Evolutionary conservation across 179 eudicot genomes (phyloP), one percentile per base, ranked within the genome.

Genomic region (Drosera spatulata): DNA sequence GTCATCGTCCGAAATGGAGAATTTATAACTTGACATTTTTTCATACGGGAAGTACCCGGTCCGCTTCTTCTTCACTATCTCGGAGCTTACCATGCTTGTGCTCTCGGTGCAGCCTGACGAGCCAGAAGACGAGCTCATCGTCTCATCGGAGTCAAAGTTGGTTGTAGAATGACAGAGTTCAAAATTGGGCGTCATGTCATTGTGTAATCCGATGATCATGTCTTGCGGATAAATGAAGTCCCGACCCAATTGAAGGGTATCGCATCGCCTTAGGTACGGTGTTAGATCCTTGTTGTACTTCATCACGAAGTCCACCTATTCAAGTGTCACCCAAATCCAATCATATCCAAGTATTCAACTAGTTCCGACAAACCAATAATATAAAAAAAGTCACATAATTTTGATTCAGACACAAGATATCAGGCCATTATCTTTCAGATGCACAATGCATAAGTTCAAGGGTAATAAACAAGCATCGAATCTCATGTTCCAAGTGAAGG

Each of bases 221-320:
- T 91, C 98, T 74, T 85, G 91, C 44, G 98, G 98, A 61, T 85
- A 82, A 59, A 91, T 68, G 79, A 83, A 91, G 67, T 91, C 98
- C 0, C 96, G 87, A 43, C 98, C 70, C n/a, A 91, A 78, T 75
- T 85, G 98, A 57, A 91, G 68, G 11, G 77, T 77, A 43, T 74
- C 80, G 91, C 98, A 91, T 53, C 13, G 53, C 71, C 95, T 84
- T 71, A 91, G 54, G 67, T 76, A 91, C 45, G 96, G 96, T 53
- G 87, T 65, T 4, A 91, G 77, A 67, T 91, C 98, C 61, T 76
- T 82, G 69, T 85, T 80, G 72, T 88, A 91, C 53, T 82, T 79
- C 13, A 91, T 72, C 68, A 85, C 84, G 70, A 83, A 88, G 53
- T 91, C 98, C 69, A 91, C 96, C 97, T 90, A 22, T 22, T 22